Base-by-base conservation (phyloP, 169 alveolate species). In the Eimeria necatrix region DNA sequence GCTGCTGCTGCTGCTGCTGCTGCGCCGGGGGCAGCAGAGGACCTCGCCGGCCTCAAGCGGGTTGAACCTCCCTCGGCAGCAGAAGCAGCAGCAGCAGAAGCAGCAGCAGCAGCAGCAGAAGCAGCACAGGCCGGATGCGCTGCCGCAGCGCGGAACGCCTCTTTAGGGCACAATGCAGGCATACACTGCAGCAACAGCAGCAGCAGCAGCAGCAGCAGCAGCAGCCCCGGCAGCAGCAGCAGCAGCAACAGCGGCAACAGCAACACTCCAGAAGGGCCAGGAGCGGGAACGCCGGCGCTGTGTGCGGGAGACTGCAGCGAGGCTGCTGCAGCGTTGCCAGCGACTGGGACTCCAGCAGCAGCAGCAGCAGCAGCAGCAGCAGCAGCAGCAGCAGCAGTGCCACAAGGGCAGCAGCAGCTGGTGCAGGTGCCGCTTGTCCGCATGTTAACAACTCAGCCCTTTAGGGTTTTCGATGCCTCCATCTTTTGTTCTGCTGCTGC, bases 361-460 rank as follows among this genome's bases (percentile, higher is more conserved):
- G 64, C 64, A 56, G 64, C 64, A 56, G 64, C 64, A 56, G 20
- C 64, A 14, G 70, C 89, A 52, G 89, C 89, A 80, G 87, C 68
- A 76, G 87, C 87, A 48, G 87, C 87, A 76, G 52, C 71, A 80
- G 71, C 89, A 80, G 71, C 70, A 52, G 89, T 48, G 9, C 70
- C 46, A 51, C 48, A 61, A 4, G 48, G 51, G 24, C 48, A 56
- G 59, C 92, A 51, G 46, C 70, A 59, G 12, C 83, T 22, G 41
- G 90, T 81, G 71, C 70, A 46, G 4, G 86, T 92, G 26, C 95
- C 95, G 51, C 84, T 92, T 20, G 93, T 78, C 48, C 93, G 88
- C 41, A 74, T 92, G 41, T 53, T 81, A 9, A 78, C 95, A 9
- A 71, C 95, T 10, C 88, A 78, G 76, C 95, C 95, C 12, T 92